phyloP scores from a whole-genome alignment of 176 grass and related monocot genomes.

The Eragrostis curvula region DNA sequence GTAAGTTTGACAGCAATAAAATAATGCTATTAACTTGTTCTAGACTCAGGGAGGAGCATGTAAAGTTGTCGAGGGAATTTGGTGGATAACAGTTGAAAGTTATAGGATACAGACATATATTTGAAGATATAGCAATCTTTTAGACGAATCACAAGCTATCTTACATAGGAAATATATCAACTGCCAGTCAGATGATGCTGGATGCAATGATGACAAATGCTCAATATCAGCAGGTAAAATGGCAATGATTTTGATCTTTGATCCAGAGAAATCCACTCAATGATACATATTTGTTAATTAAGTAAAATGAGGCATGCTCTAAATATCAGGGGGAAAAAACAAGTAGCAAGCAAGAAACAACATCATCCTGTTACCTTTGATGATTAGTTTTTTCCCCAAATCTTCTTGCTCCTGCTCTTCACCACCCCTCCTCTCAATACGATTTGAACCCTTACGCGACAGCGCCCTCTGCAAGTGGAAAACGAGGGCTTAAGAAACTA shows the following conservation, averaged over 20 bases:
- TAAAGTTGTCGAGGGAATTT: not conserved
- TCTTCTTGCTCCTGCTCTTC: conserved; percentile 83
- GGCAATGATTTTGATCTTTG: conserved; percentile 2
- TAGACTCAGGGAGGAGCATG: not conserved
- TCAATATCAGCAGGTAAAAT: not conserved
- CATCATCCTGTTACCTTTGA: conserved; percentile 63
- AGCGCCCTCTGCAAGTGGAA: conserved; percentile 70
- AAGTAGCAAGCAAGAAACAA: not conserved
- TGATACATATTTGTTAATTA: not conserved
- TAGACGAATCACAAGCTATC: not conserved
- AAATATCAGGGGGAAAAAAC: not conserved
- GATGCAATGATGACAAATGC: not conserved
- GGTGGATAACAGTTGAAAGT: not conserved
- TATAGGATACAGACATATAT: not conserved
- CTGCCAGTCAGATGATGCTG: not conserved
- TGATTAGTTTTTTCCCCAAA: conserved; percentile 63
- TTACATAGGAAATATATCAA: not conserved
- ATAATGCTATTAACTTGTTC: not conserved
- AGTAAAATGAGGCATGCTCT: not conserved
- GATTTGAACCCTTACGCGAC: conserved; percentile 85
- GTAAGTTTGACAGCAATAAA: not conserved
- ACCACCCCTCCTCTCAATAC: conserved; percentile 62
- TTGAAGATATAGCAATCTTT: not conserved
- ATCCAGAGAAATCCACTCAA: not conserved
- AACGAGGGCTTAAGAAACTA: not conserved